Evolutionary conservation across 495 filamentous ascomycete genomes (phyloP).

Genomic region (Penicillium bialowiezense): DNA sequence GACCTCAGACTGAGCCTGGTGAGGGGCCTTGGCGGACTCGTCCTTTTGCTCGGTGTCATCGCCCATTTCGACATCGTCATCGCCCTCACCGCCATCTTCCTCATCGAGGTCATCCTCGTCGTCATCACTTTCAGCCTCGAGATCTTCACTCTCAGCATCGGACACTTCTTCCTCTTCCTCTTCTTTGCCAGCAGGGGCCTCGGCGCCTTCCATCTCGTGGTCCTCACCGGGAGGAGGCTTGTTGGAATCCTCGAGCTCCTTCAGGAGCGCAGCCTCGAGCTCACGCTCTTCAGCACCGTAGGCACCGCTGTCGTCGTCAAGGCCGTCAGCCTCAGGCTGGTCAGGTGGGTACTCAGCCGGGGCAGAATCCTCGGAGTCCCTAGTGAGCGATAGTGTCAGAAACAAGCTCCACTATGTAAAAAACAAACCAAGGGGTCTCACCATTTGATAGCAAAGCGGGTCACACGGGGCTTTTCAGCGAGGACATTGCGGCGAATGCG

Average conservation of each 20-base stretch:
- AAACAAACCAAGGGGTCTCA: slow-evolving; percentile 38
- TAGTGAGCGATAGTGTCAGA: slow-evolving; percentile 29
- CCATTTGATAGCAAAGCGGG: slow-evolving; percentile 99
- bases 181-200: slow-evolving; percentile 54
- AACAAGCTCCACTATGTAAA: slow-evolving; percentile 1
- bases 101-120: slow-evolving; percentile 84
- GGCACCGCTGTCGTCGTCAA: slow-evolving; percentile 75
- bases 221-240: slow-evolving; percentile 58
- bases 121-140: slow-evolving; percentile 89
- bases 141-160: slow-evolving; percentile 89
- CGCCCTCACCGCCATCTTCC: slow-evolving; percentile 64
- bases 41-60: slow-evolving; percentile 55
- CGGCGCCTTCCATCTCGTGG: slow-evolving; percentile 79
- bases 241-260: slow-evolving; percentile 58
- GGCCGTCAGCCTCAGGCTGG: slow-evolving; percentile 88
- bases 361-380: slow-evolving; percentile 94
- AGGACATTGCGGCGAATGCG: slow-evolving; percentile 87
- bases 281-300: slow-evolving; percentile 79
- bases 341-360: slow-evolving; percentile 95
- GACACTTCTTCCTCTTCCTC: slow-evolving; percentile 71
- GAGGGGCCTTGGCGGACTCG: slow-evolving; percentile 32
- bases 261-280: slow-evolving; percentile 50
- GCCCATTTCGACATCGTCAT: slow-evolving; percentile 82
- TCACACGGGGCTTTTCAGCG: slow-evolving; percentile 95
- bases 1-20: slow-evolving; percentile 44